Base-by-base conservation (phyloP, 169 alveolate species). In the Plasmodium gaboni region DNA sequence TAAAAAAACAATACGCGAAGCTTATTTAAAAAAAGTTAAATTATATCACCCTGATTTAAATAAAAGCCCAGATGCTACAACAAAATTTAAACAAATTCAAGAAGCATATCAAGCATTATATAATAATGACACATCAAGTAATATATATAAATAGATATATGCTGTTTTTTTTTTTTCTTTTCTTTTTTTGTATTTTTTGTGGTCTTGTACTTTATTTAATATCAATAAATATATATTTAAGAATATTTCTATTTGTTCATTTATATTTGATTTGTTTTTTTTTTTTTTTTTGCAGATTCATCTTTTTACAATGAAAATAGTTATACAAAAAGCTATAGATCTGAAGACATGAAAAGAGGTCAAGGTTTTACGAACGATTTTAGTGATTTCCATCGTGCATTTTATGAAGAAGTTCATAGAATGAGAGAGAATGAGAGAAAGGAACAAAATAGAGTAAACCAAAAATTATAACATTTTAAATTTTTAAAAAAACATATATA, bases 31-130 rank as follows among this genome's bases (percentile, higher is more conserved):
- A 83, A 95, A 95, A 94, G 98, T 98, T 12, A 96, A 96, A 88
- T 92, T 95, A 89, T 95, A 95, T 74, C 99, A 97, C 61, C 99
- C 99, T 6, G 99, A 97, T 91, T 74, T 95, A 74, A 94, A 95
- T 83, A 83, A 94, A 50, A 94, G 95, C 42, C 95, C 97, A 32
- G 95, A 95, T 42, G 95, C 96, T 28, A 92, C 95, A 15, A 65
- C 95, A 28, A 94, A 95, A 73, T 96, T 96, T 89, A 96, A 95
- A 88, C 96, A 94, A 92, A 94, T 96, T 57, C 96, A 93, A 60
- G 97, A 96, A 76, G 98, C 98, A 7, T 96, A 96, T 80, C 94
- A 94, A 61, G 96, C 97, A 28, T 89, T 96, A 57, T 93, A 94
- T 71, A 83, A 83, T 55, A 95, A 96, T 51, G 95, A 93, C 7